Conservation (phyloP, 116 monocot genomes). For the Trichopus zeylanicus region DNA sequence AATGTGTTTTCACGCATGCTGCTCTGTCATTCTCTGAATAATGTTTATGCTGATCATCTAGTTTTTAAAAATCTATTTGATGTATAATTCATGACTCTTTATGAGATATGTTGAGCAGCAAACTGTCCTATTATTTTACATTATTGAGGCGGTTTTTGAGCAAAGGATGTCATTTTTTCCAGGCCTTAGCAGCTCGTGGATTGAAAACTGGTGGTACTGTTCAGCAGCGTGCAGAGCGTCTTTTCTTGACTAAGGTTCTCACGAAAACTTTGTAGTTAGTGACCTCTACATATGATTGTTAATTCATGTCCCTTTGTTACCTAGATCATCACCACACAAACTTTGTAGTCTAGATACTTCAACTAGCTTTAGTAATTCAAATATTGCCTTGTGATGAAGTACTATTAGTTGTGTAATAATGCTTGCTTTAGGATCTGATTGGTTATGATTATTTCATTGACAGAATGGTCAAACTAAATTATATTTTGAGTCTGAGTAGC, state of each 20-base stretch:
- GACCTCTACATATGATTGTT: neutral
- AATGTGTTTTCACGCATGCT: too few relatives aligned
- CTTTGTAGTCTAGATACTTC: neutral
- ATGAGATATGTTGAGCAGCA: too few relatives aligned
- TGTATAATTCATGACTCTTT: too few relatives aligned
- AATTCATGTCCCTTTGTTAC: neutral
- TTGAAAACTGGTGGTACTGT: constrained; percentile 86
- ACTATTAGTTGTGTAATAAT: neutral
- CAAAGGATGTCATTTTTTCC: constrained; percentile 1
- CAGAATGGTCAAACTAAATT: too few relatives aligned
- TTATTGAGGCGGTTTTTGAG: neutral
- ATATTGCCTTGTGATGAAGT: neutral
- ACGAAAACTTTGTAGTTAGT: neutral
- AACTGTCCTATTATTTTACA: too few relatives aligned
- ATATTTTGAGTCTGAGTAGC: too few relatives aligned
- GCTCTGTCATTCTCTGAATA: too few relatives aligned
- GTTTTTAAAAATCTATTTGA: too few relatives aligned
- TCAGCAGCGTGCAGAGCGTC: constrained; percentile 84
- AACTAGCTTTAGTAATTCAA: neutral
- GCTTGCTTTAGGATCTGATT: neutral
- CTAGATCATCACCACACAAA: neutral
- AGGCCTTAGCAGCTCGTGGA: constrained; percentile 77
- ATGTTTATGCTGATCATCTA: too few relatives aligned
- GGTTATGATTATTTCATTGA: neutral
- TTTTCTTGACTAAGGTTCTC: constrained; percentile 72